Conservation (phyloP, 495 filamentous ascomycete genomes). For the Xylaria scruposa region DNA sequence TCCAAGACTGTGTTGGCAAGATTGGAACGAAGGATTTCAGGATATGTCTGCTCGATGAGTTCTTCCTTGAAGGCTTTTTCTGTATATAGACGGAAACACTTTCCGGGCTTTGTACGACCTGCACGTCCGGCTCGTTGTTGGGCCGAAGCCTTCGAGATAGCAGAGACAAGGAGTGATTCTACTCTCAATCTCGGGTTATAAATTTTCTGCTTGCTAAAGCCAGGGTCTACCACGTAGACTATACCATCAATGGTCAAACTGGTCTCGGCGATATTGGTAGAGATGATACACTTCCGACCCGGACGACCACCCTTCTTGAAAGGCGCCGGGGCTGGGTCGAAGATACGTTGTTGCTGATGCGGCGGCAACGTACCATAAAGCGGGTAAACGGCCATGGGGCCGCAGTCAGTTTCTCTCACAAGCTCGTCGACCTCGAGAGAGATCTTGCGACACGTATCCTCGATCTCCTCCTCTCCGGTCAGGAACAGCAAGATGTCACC, state of each 20-base stretch:
- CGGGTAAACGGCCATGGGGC: conserved; percentile 87
- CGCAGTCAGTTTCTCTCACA: conserved; percentile 85
- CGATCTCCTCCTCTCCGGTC: conserved; percentile 98
- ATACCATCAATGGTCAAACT: conserved; percentile 98
- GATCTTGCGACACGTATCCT: conserved; percentile 93
- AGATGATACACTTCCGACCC: conserved; percentile 93
- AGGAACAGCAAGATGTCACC: conserved; percentile 96
- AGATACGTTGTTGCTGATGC: conserved; percentile 91
- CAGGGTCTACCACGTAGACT: conserved; percentile 97
- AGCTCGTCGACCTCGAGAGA: conserved; percentile 89
- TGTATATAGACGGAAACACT: conserved; percentile 97
- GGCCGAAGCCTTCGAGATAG: conserved; percentile 98
- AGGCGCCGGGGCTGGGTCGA: conserved; percentile 82
- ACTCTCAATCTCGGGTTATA: conserved; percentile 97
- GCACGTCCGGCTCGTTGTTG: conserved; percentile 98
- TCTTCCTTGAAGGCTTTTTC: conserved; percentile 98
- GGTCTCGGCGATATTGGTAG: conserved; percentile 98
- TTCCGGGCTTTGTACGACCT: conserved; percentile 95
- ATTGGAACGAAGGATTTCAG: conserved; percentile 94
- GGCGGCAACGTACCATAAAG: conserved; percentile 95
- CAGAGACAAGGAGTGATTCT: conserved; percentile 92
- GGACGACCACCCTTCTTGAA: conserved; percentile 76
- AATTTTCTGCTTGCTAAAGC: conserved; percentile 99
- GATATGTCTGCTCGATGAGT: conserved; percentile 94
- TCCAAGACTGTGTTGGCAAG: conserved; percentile 93